Conservation (phyloP, 2,329 filamentous ascomycete genomes). For the Xylaria sp. region DNA sequence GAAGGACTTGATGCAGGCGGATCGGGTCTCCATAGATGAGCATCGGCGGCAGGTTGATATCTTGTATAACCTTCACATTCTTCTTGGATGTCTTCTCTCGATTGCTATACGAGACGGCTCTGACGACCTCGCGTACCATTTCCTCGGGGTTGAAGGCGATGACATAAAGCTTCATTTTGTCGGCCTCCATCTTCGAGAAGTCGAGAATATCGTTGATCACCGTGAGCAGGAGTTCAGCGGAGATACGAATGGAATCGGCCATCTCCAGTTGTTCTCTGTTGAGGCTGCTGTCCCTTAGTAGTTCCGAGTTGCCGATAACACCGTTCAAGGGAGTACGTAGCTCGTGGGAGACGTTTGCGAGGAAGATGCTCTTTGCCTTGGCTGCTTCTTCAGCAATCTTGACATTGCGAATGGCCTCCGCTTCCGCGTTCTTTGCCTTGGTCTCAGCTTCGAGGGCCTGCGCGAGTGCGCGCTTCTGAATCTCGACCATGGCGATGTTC, state of each 20-base stretch:
- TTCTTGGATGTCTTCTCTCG: slow-evolving; percentile 64
- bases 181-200: slow-evolving; percentile 91
- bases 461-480: slow-evolving; percentile 73
- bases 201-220: slow-evolving; percentile 97
- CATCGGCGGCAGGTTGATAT: slow-evolving; percentile 76
- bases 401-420: slow-evolving; percentile 76
- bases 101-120: slow-evolving; percentile 68
- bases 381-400: slow-evolving; percentile 82
- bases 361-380: slow-evolving; percentile 80
- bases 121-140: slow-evolving; percentile 68
- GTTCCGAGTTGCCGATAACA: slow-evolving; percentile 85
- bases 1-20: slow-evolving; percentile 68
- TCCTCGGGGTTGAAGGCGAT: slow-evolving; percentile 69
- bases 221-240: slow-evolving; percentile 82
- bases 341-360: slow-evolving; percentile 81
- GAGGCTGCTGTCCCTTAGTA: slow-evolving; percentile 75
- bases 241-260: slow-evolving; percentile 83
- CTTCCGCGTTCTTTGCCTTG: slow-evolving; percentile 76
- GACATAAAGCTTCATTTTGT: slow-evolving; percentile 80
- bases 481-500: slow-evolving; percentile 75
- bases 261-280: slow-evolving; percentile 80
- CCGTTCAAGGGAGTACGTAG: slow-evolving; percentile 82
- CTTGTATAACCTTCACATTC: slow-evolving; percentile 66
- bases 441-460: slow-evolving; percentile 74
- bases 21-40: slow-evolving; percentile 69